Evolutionary conservation across 2,329 filamentous ascomycete species (phyloP), one percentile per base, ranked within the genome.

Genomic region (Scolecobasidium constrictum): DNA sequence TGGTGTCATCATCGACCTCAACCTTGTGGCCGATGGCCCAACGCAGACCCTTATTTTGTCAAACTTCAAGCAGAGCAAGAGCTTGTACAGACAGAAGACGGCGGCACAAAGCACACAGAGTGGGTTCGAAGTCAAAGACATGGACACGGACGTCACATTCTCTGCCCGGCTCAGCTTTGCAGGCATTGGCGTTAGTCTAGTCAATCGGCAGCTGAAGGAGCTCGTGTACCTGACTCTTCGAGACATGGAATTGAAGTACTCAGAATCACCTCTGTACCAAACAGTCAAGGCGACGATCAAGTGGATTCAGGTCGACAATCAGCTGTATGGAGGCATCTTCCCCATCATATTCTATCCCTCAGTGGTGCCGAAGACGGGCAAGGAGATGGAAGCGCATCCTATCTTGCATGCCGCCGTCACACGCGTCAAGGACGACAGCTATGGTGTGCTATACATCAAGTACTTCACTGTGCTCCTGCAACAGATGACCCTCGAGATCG

Each of bases 271-370:
- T 15, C 69, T 95, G 13, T 94, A 94, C 56, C 92, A 98, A 62
- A 96, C 87, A 1, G 65, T 95, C 48, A 90, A 86, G 38, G 70
- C 92, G 40, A 85, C 86, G 0, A 82, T 96, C 58, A 96, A 98
- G 61, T 98, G 93, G 93, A 92, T 98, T 20, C 92, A 98, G 62
- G 85, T 98, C 52, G 92, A 98, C 63, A 98, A 98, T 53, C 92
- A 98, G 61, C 76, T 98, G 12, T 98, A 98, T 55, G 93, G 93
- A 20, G 92, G 93, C 19, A 88, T 98, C 52, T 98, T 98, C 71
- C 92, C 92, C 0, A 94, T 98, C 65, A 78, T 98, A 21, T 71
- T 98, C 45, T 98, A 98, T 59, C 92, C 92, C 4, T 95, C 88
- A 63, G 92, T 98, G 7, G 92, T 98, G 13, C 90, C 92, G 1